Evolutionary conservation across 1,284 basidiomycete genomes (phyloP), one percentile per base, ranked within the genome.

Genomic region (Xerocomus minutiporus): DNA sequence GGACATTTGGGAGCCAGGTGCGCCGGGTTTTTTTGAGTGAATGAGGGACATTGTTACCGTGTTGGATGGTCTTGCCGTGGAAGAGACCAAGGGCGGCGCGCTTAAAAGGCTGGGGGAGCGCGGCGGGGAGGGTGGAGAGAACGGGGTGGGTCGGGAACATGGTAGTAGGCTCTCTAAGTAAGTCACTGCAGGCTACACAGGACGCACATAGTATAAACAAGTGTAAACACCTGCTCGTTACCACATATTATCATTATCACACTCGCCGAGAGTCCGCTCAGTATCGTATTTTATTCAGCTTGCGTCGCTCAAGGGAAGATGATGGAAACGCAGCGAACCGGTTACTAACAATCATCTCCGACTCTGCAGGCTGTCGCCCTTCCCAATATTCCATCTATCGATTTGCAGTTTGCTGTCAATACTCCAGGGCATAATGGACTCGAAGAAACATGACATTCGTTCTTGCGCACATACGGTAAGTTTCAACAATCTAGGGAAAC

Each of bases 1-100:
- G 89, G 17, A 91, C 77, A 71, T 97, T 97, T 25, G 93, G 91
- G 26, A 91, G 74, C 93, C 93, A 97, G 42, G 83, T 82, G 42
- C 93, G 76, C 47, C 90, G 85, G n/a, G 94, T 95, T 74, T 95
- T 95, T 69, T 88, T 82, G 67, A 90, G 85, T 23, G 93, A 96
- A 71, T 91, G 88, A 0, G 93, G 92, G 48, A 95, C 90, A 66
- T 88, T 94, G 78, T 96, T 94, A 36, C 93, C 93, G 59, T 83
- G 86, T 60, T 83, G 86, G 58, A 86, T 88, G 48, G 74, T 81
- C 66, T 86, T 86, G 15, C 89, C 89, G 53, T 91, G 88, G 67
- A 88, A 92, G 1, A 93, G 82, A 50, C 88, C 88, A 2, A 81
- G 73, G 57, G 88, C 82, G 1, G 88, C 72, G 38, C 86, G 81